Percentiles rank a stretch among this genome's conserved stretches.
These are phyloP conservation scores for Arthonia radiata DNA, from an alignment of 495 filamentous ascomycete genomes.

Conservation along the genomic window DNA sequence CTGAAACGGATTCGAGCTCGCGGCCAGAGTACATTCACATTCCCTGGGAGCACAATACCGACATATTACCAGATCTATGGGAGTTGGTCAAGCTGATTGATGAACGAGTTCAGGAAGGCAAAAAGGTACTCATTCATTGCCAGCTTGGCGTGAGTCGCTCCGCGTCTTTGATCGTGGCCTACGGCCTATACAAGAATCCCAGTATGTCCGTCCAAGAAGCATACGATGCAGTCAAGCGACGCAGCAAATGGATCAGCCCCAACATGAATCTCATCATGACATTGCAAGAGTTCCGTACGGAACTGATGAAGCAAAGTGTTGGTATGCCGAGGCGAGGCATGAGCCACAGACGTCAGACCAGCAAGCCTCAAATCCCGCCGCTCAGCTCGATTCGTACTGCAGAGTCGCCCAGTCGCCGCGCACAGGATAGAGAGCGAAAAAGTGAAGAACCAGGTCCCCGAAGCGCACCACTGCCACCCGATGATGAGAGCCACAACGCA, in stretches of 20 bases:
- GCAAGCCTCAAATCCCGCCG: too few species aligned
- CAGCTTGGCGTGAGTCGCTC: constrained; percentile 91
- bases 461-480: constrained; percentile 22
- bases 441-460: too few species aligned
- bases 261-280: constrained; percentile 98
- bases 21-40: constrained; percentile 88
- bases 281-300: constrained; percentile 71
- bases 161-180: constrained; percentile 89
- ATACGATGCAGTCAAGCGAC: constrained; percentile 68
- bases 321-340: too few species aligned
- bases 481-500: constrained; percentile 13
- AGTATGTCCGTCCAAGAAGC: constrained; percentile 74
- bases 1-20: constrained; percentile 12
- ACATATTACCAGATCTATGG: constrained; percentile 70
- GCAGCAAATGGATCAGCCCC: constrained; percentile 86
- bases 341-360: too few species aligned
- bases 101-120: constrained; percentile 46
- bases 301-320: constrained; percentile 22
- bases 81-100: constrained; percentile 73
- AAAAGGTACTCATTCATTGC: constrained; percentile 80
- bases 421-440: too few species aligned
- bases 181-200: constrained; percentile 80
- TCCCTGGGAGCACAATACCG: constrained; percentile 92
- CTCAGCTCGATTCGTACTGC: too few species aligned
- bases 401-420: too few species aligned